Evolutionary conservation across 1,139 yeast species (phyloP), one percentile per base, ranked within the genome.

Genomic region (Sugiyamaella paludigena): DNA sequence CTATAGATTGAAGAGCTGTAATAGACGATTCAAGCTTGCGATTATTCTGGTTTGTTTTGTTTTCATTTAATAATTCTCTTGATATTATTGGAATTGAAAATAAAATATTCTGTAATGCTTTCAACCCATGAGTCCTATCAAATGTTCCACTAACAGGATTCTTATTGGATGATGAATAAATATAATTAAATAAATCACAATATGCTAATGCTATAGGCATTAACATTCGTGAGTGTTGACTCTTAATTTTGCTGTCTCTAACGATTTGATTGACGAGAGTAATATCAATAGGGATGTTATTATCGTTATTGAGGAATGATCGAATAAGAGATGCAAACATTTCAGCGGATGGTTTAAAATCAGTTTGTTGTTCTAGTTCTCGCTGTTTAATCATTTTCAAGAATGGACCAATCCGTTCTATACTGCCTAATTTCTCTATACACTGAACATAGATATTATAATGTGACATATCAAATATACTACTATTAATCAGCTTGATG

Each of bases 281-380:
- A 11, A 47, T 30, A n/a, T 43, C 40, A n/a, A n/a, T 15, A 1
- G 42, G 24, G 8, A 35, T 39, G 7, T 19, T 27, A 16, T 19
- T 19, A 9, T 28, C 36, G 16, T 41, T 40, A 13, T 46, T 24
- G 30, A 45, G 10, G 33, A 36, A 50, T 1, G 54, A 46, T n/a
- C 50, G 32, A 39, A 54, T 50, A n/a, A 54, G 43, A 8, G 43
- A 45, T n/a, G 51, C 53, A 39, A 37, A 47, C 47, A 50, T 48
- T 15, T 49, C 47, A 7, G 56, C 52, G 2, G 57, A 45, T 24
- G 50, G 51, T 31, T 29, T 39, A 19, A 37, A 27, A 36, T 29
- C 40, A 15, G 26, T 15, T 31, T 19, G 48, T 10, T 19, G 5
- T 4, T 5, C 24, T 19, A n/a, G n/a, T n/a, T n/a, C n/a, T n/a